Evolutionary conservation across 208 protist species (phyloP).

Genomic region (Wallacemonas collosoma): DNA sequence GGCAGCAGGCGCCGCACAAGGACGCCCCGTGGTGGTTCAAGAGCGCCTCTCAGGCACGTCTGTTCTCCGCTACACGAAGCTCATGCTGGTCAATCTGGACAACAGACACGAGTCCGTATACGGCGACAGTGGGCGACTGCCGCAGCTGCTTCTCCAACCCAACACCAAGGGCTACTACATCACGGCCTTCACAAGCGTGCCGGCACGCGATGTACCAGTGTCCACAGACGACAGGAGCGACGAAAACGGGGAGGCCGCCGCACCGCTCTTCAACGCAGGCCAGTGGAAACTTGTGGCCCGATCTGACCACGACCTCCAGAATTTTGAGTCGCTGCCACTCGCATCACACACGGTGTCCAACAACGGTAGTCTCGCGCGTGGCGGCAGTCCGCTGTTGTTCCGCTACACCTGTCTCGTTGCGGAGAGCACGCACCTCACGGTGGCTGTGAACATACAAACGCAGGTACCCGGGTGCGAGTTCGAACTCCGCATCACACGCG

Average conservation of each 20-base stretch:
- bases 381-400: slow-evolving; percentile 60
- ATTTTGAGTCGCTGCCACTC: slow-evolving; percentile 52
- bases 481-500: slow-evolving; percentile 40
- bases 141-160: slow-evolving; percentile 50
- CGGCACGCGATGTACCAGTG: slow-evolving; percentile 11
- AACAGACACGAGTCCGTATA: slow-evolving; percentile 26
- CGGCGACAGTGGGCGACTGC: slow-evolving; percentile 54
- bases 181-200: slow-evolving; percentile 63
- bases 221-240: background rate
- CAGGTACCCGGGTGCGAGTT: slow-evolving; percentile 48
- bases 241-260: background rate
- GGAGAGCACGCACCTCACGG: slow-evolving; percentile 60
- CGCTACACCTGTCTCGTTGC: slow-evolving; percentile 52
- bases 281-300: slow-evolving; percentile 67
- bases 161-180: slow-evolving; percentile 84
- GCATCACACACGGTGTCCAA: slow-evolving; percentile 39
- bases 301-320: slow-evolving; percentile 49
- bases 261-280: slow-evolving; percentile 35
- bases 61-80: slow-evolving; percentile 47
- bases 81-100: slow-evolving; percentile 79
- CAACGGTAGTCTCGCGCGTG: slow-evolving; percentile 48
- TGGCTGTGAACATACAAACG: slow-evolving; percentile 42
- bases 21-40: background rate
- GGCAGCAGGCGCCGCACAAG: background rate
- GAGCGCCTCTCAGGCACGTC: slow-evolving; percentile 14